Conservation (phyloP, 106 monocot genomes). For the Platanthera guangdongensis region DNA sequence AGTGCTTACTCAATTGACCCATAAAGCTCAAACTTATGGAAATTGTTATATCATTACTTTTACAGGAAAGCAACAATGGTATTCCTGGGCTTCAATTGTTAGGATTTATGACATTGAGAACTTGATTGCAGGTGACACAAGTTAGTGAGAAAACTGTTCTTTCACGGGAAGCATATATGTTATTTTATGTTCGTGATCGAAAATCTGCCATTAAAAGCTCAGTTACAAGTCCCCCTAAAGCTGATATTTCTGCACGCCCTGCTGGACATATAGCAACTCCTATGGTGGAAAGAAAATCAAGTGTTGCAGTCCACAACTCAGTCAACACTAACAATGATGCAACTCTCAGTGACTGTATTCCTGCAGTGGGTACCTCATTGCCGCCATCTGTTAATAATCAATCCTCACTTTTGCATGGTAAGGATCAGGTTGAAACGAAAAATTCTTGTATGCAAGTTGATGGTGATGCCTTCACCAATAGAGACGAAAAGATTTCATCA, state of each 20-base stretch:
- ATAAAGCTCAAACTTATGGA: no score
- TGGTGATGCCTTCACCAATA: conserved; percentile 5
- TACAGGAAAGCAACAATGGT: no score
- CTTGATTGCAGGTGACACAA: conserved; percentile 50
- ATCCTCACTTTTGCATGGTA: no score
- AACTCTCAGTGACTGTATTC: conserved; percentile 9
- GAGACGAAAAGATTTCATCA: conserved; percentile 4
- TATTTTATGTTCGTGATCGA: conserved; percentile 88
- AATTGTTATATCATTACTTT: no score
- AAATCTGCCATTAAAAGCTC: conserved; percentile 30
- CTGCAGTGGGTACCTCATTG: no score
- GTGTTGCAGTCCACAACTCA: background rate
- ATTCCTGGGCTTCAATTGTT: no score
- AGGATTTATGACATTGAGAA: no score
- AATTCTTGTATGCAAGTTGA: conserved; percentile 16
- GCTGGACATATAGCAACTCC: conserved; percentile 17
- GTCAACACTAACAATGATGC: conserved; percentile 2
- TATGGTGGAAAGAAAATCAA: conserved; percentile 10
- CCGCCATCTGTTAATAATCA: no score
- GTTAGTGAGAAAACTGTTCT: conserved; percentile 89
- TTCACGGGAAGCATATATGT: conserved; percentile 82
- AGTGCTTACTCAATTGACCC: no score
- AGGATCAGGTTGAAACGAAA: conserved; percentile 3
- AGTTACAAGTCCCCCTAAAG: conserved; percentile 20
- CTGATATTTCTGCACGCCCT: conserved; percentile 20